Conservation (phyloP, 192 early-diverging fungal species). For the Linnemannia exigua region DNA sequence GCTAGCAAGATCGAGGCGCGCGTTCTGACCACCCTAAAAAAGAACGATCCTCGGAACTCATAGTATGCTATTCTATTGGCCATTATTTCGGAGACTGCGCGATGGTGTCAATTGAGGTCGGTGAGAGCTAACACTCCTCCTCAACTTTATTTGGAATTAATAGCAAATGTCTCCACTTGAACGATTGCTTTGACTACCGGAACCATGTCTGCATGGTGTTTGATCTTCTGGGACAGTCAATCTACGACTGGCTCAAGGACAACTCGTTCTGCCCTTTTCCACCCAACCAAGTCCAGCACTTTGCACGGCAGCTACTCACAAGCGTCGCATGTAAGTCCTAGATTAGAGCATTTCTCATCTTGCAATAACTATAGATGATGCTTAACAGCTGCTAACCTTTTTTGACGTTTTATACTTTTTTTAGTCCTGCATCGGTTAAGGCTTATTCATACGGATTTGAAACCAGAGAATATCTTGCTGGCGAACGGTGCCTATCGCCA, state of each 20-base stretch:
- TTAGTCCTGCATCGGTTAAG: constrained; percentile 86
- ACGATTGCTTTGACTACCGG: constrained; percentile 87
- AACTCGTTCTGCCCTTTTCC: constrained; percentile 96
- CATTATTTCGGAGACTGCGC: not conserved
- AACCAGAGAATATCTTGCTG: constrained; percentile 95
- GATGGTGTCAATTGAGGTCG: too few relatives aligned
- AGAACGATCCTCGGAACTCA: constrained; percentile 83
- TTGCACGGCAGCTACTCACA: constrained; percentile 87
- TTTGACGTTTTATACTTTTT: not conserved
- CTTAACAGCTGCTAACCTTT: not conserved
- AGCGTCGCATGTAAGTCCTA: constrained; percentile 79
- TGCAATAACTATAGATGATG: not conserved
- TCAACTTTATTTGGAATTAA: not conserved
- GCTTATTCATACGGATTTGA: constrained; percentile 97
- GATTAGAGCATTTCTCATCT: not conserved
- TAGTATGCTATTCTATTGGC: constrained; percentile 71
- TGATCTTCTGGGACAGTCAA: constrained; percentile 86
- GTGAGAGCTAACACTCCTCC: not conserved
- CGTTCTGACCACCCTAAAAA: constrained; percentile 84
- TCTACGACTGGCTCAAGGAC: constrained; percentile 96
- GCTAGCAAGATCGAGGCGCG: constrained; percentile 91
- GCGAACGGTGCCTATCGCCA: constrained; percentile 70
- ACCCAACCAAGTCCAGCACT: constrained; percentile 82
- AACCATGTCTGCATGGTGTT: constrained; percentile 99
- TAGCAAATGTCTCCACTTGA: constrained; percentile 92